Evolutionary conservation across 2,329 filamentous ascomycete genomes (phyloP).

Genomic region (Nigrospora osmanthi): DNA sequence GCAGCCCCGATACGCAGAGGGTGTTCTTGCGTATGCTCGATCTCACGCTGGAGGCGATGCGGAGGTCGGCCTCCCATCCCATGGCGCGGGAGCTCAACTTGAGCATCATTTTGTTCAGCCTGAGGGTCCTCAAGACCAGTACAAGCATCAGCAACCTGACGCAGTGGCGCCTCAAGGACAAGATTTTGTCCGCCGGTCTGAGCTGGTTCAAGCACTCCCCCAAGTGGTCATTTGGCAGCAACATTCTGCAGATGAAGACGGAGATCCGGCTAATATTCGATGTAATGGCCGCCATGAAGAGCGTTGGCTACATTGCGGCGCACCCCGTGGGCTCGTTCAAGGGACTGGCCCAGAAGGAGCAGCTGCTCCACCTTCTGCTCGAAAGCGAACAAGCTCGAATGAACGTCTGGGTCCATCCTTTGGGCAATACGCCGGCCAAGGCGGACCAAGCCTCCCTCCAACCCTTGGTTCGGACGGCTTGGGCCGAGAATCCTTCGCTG

Average conservation of each 20-base stretch:
- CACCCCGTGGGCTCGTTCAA: conserved; percentile 47
- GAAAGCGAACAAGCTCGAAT: conserved; percentile 76
- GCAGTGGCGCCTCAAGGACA: conserved; percentile 81
- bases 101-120: conserved; percentile 74
- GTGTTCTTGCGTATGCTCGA: conserved; percentile 77
- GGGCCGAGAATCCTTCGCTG: conserved; percentile 76
- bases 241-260: conserved; percentile 85
- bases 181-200: conserved; percentile 76
- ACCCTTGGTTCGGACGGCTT: conserved; percentile 71
- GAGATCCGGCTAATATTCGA: conserved; percentile 78
- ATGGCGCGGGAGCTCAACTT: conserved; percentile 89
- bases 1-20: conserved; percentile 72
- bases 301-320: conserved; percentile 51
- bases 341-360: conserved; percentile 69
- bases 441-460: conserved; percentile 44
- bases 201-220: conserved; percentile 82
- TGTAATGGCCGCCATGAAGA: conserved; percentile 59
- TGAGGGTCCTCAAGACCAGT: conserved; percentile 68
- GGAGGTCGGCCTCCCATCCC: conserved; percentile 66
- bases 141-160: conserved; percentile 55
- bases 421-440: conserved; percentile 49
- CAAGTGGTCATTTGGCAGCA: conserved; percentile 93
- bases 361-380: conserved; percentile 71
- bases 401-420: conserved; percentile 81
- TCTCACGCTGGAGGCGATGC: conserved; percentile 68